Evolutionary conservation across 1,284 basidiomycete species (phyloP).

Genomic region (Ustilago nuda): DNA sequence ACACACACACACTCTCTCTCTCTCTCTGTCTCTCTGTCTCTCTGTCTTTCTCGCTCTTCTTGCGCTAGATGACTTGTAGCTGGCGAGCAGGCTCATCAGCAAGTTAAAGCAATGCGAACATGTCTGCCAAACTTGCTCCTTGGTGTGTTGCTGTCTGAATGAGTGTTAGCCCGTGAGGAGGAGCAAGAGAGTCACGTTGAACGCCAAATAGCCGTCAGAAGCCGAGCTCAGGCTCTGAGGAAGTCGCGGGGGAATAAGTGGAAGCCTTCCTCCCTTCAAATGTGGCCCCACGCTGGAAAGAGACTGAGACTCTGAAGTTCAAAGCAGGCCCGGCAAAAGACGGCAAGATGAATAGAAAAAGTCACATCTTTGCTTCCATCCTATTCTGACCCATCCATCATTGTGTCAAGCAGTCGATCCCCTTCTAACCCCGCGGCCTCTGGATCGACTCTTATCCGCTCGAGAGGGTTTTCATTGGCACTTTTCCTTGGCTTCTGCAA

Average conservation of each 20-base stretch:
- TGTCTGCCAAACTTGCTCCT: not conserved
- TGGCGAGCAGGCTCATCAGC: not conserved
- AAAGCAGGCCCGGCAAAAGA: not conserved
- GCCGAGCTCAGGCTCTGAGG: constrained; percentile 7
- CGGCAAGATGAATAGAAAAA: not conserved
- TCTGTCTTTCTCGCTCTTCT: not conserved
- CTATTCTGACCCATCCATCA: not conserved
- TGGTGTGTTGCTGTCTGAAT: not conserved
- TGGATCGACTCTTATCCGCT: constrained; percentile 31
- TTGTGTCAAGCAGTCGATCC: not conserved
- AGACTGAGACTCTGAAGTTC: not conserved
- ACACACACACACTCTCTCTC: not conserved
- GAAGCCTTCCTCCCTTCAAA: constrained; percentile 12
- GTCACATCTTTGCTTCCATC: not conserved
- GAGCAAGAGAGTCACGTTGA: not conserved
- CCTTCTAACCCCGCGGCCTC: not conserved
- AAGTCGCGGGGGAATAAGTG: constrained; percentile 24
- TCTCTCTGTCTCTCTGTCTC: not conserved
- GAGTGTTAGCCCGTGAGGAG: not conserved
- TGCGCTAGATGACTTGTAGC: not conserved
- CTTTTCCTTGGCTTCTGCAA: not conserved
- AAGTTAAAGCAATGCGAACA: not conserved
- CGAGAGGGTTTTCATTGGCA: not conserved
- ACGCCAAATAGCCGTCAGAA: constrained; percentile 38
- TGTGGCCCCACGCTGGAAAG: not conserved